Conservation (phyloP, 73 alveolate genomes). For the Tetrahymena elliotti region DNA sequence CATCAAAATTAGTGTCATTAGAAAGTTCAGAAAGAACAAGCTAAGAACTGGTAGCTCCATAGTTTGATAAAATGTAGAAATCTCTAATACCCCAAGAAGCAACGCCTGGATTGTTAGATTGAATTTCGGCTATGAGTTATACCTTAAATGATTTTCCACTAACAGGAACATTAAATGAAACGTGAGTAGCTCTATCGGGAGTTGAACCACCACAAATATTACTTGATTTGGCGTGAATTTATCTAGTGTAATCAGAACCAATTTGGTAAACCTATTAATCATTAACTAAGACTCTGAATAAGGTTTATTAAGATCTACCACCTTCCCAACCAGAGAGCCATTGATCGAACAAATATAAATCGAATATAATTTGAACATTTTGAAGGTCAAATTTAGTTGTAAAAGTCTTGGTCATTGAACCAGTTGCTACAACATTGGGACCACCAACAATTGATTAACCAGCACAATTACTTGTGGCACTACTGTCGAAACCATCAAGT, state of each 20-base stretch:
- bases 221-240: background rate
- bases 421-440: background rate
- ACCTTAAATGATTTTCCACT: background rate
- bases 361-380: background rate
- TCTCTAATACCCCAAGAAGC: background rate
- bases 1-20: background rate
- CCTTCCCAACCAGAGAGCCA: constrained; percentile 1
- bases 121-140: background rate
- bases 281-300: background rate
- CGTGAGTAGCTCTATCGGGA: background rate
- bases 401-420: background rate
- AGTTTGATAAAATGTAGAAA: background rate
- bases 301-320: background rate
- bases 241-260: background rate
- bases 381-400: background rate
- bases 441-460: background rate
- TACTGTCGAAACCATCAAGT: background rate
- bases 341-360: background rate
- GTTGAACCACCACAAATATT: background rate
- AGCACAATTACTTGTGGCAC: background rate
- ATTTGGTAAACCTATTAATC: background rate
- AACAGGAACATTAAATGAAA: background rate
- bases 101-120: background rate
- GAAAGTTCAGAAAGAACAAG: background rate
- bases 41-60: background rate